Conservation (phyloP, 441 rosid genomes). For the Populus hybrid region DNA sequence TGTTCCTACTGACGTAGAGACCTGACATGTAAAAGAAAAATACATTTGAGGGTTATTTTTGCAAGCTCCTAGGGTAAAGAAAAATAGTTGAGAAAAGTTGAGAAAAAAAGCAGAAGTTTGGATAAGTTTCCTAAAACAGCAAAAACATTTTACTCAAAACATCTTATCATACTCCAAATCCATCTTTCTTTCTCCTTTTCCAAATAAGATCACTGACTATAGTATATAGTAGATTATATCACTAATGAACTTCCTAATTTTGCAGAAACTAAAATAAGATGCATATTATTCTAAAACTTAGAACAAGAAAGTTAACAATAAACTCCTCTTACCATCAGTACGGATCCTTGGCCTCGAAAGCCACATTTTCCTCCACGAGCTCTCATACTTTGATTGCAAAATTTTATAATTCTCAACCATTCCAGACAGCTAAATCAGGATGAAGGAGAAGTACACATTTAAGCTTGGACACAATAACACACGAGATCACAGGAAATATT, state of each 20-base stretch:
- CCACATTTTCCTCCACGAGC: constrained; percentile 99
- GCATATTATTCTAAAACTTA: neutral
- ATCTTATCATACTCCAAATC: neutral
- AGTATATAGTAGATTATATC: neutral
- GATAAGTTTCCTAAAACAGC: no score
- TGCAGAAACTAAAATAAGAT: neutral
- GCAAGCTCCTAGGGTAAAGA: constrained; percentile 2
- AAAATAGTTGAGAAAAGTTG: neutral
- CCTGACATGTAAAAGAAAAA: constrained; percentile 45
- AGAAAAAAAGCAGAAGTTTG: neutral
- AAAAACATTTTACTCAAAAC: neutral
- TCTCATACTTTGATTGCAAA: constrained; percentile 76
- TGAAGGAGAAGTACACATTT: constrained; percentile 10
- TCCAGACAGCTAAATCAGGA: constrained; percentile 54
- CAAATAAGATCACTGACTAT: neutral
- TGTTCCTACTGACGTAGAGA: constrained; percentile 90
- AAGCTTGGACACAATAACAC: neutral
- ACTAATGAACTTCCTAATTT: neutral
- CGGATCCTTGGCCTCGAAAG: constrained; percentile 84
- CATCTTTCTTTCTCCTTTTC: neutral
- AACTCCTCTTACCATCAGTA: constrained; percentile 61
- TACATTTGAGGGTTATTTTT: constrained; percentile 1
- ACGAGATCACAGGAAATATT: constrained; percentile 3
- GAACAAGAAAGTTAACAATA: neutral
- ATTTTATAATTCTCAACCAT: constrained; percentile 74